phyloP scores from a whole-genome alignment of 2,329 filamentous ascomycete genomes.

The Chalaropsis thielavioides region DNA sequence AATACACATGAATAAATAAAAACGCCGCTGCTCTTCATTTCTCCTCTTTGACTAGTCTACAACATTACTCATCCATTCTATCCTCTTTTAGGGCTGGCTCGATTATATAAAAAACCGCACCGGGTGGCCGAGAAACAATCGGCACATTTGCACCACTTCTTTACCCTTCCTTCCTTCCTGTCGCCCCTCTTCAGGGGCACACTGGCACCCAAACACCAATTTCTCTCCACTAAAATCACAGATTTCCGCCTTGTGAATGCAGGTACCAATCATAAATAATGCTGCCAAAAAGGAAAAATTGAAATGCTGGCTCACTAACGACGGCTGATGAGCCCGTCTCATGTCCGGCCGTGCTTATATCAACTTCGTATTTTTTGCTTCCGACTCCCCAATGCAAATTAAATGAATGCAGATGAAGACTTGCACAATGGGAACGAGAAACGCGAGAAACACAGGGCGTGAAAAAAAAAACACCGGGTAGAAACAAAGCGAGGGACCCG shows the following conservation, averaged over 20 bases:
- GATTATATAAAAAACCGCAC: neutral
- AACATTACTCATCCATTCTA: neutral
- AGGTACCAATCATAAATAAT: constrained; percentile 1
- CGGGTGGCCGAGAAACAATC: no score
- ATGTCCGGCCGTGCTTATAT: neutral
- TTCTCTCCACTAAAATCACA: neutral
- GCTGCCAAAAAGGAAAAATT: constrained; percentile 4
- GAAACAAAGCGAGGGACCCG: no score
- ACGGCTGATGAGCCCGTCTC: neutral
- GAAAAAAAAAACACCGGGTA: no score
- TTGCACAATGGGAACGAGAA: neutral
- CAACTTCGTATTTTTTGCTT: neutral
- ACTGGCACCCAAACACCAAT: neutral
- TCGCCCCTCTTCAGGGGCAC: neutral
- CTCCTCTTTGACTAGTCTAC: no score
- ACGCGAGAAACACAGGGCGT: neutral
- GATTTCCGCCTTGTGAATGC: neutral
- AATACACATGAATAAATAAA: no score
- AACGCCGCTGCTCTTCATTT: neutral
- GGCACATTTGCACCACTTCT: neutral
- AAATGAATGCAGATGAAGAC: neutral
- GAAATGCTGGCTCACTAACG: neutral
- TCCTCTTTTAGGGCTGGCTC: neutral
- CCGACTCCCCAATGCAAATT: neutral
- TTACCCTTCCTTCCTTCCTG: neutral